Conservation (phyloP, 192 early-diverging fungal genomes). For the Backusella australiensis region DNA sequence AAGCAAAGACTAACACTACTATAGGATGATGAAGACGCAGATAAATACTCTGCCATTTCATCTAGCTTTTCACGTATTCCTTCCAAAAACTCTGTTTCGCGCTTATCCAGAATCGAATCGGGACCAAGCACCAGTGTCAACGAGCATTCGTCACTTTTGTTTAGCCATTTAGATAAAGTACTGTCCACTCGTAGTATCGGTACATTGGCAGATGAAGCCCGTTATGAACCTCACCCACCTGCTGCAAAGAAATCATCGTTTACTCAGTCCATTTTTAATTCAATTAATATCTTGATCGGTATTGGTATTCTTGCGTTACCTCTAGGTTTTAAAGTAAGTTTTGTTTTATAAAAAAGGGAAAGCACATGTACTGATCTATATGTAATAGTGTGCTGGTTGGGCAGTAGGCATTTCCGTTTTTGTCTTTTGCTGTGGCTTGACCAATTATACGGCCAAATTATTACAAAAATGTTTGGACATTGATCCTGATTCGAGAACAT, state of each 20-base stretch:
- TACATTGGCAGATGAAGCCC: constrained; percentile 32
- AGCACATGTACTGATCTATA: neutral
- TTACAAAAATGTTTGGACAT: constrained; percentile 48
- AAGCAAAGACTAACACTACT: no score
- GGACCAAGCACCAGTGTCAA: neutral
- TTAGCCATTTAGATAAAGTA: constrained; percentile 30
- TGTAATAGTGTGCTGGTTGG: constrained; percentile 53
- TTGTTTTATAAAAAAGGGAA: neutral
- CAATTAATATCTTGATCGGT: constrained; percentile 62
- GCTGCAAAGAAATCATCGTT: constrained; percentile 39
- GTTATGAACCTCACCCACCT: constrained; percentile 21
- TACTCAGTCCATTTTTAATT: constrained; percentile 52
- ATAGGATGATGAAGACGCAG: constrained; percentile 7
- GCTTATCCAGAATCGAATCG: neutral
- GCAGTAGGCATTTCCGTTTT: constrained; percentile 51
- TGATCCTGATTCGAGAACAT: constrained; percentile 38
- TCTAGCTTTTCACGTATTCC: constrained; percentile 10
- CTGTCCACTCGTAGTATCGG: constrained; percentile 25
- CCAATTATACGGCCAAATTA: constrained; percentile 59
- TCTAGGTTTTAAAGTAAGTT: constrained; percentile 46
- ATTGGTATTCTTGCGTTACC: constrained; percentile 67
- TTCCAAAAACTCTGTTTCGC: constrained; percentile 6
- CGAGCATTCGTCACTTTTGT: constrained; percentile 19
- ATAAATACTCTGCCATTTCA: constrained; percentile 11
- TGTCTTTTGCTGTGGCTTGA: constrained; percentile 40